Evolutionary conservation across 2,329 filamentous ascomycete genomes (phyloP).

Genomic region (Leptographium lundbergii): DNA sequence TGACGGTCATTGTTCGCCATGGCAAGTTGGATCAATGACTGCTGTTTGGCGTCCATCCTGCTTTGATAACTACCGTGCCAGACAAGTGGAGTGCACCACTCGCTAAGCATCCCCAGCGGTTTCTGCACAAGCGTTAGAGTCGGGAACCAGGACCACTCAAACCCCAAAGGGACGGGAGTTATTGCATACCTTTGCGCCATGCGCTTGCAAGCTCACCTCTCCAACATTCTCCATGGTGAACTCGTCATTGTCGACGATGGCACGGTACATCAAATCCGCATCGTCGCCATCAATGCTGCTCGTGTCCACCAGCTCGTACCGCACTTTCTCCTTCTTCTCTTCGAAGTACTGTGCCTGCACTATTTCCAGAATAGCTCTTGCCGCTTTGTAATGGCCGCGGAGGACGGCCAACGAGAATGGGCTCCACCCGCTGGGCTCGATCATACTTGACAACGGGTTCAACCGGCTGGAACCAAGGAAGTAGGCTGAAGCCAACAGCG

Average conservation of each 20-base stretch:
- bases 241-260: too few species aligned
- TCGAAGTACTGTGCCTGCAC: conserved; percentile 54
- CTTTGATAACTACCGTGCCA: conserved; percentile 18
- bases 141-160: too few species aligned
- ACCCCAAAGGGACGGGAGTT: too few species aligned
- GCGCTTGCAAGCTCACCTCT: conserved; percentile 53
- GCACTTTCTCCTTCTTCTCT: conserved; percentile 35
- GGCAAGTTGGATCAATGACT: conserved; percentile 28
- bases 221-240: conserved; percentile 34
- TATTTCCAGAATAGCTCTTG: conserved; percentile 57
- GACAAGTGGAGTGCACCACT: conserved; percentile 21
- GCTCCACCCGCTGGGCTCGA: too few species aligned
- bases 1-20: conserved; percentile 39
- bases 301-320: conserved; percentile 23
- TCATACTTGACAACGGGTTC: too few species aligned
- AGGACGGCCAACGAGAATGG: conserved; percentile 59
- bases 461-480: conserved; percentile 20
- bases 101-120: conserved; percentile 40
- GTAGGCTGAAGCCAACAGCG: conserved; percentile 48
- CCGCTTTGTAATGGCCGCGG: conserved; percentile 50
- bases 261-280: too few species aligned
- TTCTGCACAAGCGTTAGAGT: conserved; percentile 14
- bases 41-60: conserved; percentile 11
- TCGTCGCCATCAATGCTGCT: too few species aligned
- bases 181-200: conserved; percentile 34